Conservation (phyloP, 352 stramenopile genomes). For the Nothophytophthora sp. region DNA sequence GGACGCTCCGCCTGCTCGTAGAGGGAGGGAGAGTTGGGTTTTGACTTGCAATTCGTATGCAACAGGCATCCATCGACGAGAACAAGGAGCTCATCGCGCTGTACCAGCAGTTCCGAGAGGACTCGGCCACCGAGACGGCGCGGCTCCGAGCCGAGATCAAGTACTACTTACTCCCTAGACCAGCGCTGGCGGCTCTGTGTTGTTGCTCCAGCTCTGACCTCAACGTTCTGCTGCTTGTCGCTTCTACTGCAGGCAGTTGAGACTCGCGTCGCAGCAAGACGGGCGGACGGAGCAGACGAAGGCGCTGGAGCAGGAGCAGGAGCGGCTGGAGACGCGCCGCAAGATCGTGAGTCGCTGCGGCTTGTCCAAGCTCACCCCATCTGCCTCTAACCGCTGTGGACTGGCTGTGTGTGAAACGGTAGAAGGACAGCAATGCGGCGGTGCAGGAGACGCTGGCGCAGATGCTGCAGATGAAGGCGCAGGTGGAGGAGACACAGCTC, state of each 20-base stretch:
- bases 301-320: conserved; percentile 20
- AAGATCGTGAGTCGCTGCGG: conserved; percentile 31
- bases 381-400: no score
- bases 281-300: conserved; percentile 9
- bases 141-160: conserved; percentile 56
- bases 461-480: conserved; percentile 57
- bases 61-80: conserved; percentile 58
- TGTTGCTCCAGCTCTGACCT: not conserved
- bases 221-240: no score
- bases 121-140: conserved; percentile 52
- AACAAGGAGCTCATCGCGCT: conserved; percentile 78
- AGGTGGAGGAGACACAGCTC: conserved; percentile 64
- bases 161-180: no score
- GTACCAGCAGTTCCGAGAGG: conserved; percentile 68
- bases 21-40: no score
- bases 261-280: conserved; percentile 17
- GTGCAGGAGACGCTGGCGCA: conserved; percentile 58
- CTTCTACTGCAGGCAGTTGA: conserved; percentile 15
- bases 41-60: not conserved
- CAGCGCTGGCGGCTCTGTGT: no score
- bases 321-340: conserved; percentile 32
- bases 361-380: no score
- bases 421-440: conserved; percentile 56
- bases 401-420: no score
- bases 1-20: not conserved